These are phyloP conservation scores for Austroboletus rostrupii DNA, from an alignment of 1,284 basidiomycete species.

Conservation along the genomic window DNA sequence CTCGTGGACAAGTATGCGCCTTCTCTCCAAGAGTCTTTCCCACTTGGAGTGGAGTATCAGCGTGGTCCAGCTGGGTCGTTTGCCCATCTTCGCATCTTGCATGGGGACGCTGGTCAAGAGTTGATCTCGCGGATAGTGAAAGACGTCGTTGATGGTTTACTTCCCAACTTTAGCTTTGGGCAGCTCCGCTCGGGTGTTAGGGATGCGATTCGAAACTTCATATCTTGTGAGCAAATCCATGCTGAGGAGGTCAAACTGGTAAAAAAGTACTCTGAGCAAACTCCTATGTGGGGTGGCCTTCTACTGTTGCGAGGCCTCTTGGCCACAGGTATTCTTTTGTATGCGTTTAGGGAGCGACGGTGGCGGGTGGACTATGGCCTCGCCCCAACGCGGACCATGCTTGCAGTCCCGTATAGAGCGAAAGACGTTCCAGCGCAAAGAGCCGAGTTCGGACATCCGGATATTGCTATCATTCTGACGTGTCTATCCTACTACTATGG, in stretches of 20 bases:
- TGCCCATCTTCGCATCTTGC: constrained; percentile 34
- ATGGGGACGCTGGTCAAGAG: constrained; percentile 17
- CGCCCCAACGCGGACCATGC: constrained; percentile 38
- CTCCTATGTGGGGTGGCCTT: constrained; percentile 31
- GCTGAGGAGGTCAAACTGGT: constrained; percentile 17
- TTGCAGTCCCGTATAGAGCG: constrained; percentile 52
- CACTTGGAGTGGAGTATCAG: constrained; percentile 15
- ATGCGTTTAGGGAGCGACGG: constrained; percentile 39
- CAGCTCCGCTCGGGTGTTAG: constrained; percentile 15
- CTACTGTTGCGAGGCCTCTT: constrained; percentile 45
- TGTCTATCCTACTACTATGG: too few species aligned
- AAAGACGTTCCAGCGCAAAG: constrained; percentile 47
- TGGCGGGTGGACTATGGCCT: constrained; percentile 56
- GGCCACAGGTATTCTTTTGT: constrained; percentile 39
- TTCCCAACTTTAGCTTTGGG: constrained; percentile 19
- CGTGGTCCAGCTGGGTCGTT: constrained; percentile 22
- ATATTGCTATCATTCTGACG: too few species aligned
- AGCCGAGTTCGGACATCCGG: constrained; percentile 36
- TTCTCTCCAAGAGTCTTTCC: constrained; percentile 11
- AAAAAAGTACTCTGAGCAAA: constrained; percentile 12
- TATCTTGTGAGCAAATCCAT: constrained; percentile 10
- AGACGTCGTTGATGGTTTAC: constrained; percentile 25
- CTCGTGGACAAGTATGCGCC: constrained; percentile 18
- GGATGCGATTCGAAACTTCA: constrained; percentile 21
- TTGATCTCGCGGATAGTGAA: constrained; percentile 24